Evolutionary conservation across 495 filamentous ascomycete genomes (phyloP), one percentile per base, ranked within the genome.

Genomic region (Xylaria nigripes): DNA sequence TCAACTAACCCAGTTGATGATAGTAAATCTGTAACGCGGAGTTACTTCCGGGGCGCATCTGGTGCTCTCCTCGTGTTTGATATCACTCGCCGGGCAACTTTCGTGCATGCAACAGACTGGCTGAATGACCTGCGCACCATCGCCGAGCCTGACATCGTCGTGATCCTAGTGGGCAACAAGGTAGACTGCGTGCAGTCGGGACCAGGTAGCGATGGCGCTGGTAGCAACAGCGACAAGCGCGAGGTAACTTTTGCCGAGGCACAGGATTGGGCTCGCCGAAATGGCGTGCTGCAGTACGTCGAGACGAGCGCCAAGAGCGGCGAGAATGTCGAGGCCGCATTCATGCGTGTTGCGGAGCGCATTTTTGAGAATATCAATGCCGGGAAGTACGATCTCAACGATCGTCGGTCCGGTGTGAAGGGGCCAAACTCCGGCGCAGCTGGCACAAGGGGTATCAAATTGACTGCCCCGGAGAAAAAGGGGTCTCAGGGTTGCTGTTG

Each of bases 281-380:
- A 96, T 69, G 84, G 83, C 46, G 81, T 96, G 16, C 79, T 95
- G 54, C 81, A 86, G 59, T 96, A 95, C 66, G 87, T 96, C 45
- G 93, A 98, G 72, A 98, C 93, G n/a, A 86, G 81, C 51, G 93
- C 93, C 34, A 98, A 96, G 73, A 90, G 82, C 34, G 93, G 93
- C 21, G 89, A 93, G 67, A 87, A 87, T 19, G 93, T 98, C 30
- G 93, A 98, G 69, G 76, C 82, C 54, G 93, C 93, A 2, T 98
- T 98, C 61, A 77, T 94, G 64, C 83, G 93, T 61, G 90, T 95
- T 29, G 91, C 93, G 30, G 87, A 95, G 72, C 77, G 89, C 59
- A 96, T 98, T 57, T 95, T 91, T 72, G 81, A 88, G 68, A 96
- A 96, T 69, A 95, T 98, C 52, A 89, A 95, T 71, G 83, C 85